These are phyloP conservation scores for Globisporangium barbulae DNA, from an alignment of 352 stramenopile genomes.

Conservation along the genomic window DNA sequence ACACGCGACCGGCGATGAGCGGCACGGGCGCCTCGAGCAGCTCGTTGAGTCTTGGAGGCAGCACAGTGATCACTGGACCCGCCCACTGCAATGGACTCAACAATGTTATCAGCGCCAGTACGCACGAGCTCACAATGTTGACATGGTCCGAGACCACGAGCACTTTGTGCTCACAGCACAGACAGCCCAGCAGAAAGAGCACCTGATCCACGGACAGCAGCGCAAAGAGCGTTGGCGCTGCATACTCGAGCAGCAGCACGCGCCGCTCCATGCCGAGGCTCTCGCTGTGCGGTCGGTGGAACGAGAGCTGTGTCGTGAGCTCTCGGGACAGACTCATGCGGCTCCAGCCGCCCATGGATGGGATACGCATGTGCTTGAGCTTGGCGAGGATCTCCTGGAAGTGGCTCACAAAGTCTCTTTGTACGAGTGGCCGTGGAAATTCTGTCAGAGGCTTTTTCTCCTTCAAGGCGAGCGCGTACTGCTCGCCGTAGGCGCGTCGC, in stretches of 20 bases:
- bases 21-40: conserved; percentile 74
- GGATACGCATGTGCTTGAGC: conserved; percentile 58
- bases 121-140: conserved; percentile 71
- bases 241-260: conserved; percentile 69
- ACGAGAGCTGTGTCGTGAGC: conserved; percentile 65
- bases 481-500: conserved; percentile 32
- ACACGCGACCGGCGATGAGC: conserved; percentile 74
- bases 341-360: conserved; percentile 74
- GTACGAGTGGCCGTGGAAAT: conserved; percentile 24
- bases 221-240: conserved; percentile 63
- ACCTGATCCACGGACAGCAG: conserved; percentile 77
- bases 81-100: conserved; percentile 72
- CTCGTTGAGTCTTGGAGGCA: conserved; percentile 66
- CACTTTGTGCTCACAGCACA: conserved; percentile 78
- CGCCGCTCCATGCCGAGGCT: conserved; percentile 51
- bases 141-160: conserved; percentile 75
- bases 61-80: conserved; percentile 67
- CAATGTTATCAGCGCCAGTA: conserved; percentile 68
- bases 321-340: conserved; percentile 53
- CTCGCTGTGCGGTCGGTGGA: conserved; percentile 70
- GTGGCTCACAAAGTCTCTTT: conserved; percentile 57
- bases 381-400: conserved; percentile 64
- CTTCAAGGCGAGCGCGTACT: conserved; percentile 25
- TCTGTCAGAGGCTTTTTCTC: conserved; percentile 12
- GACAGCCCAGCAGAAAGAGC: conserved; percentile 65